These are phyloP conservation scores for Isoetes taiwanensis DNA, from an alignment of 75 land plant genomes.

Conservation along the genomic window DNA sequence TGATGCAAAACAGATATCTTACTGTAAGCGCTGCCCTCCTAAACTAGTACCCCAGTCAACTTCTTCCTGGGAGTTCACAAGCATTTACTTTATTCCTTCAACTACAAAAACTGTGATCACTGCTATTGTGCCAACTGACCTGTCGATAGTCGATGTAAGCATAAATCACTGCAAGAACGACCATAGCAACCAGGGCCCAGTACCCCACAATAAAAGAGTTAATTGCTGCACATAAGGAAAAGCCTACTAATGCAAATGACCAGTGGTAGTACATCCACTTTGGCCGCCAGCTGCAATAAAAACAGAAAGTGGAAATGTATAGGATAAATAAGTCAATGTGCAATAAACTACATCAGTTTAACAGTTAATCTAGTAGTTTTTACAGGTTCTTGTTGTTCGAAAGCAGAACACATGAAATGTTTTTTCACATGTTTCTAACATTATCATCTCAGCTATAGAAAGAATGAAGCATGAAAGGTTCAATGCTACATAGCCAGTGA, in stretches of 20 bases:
- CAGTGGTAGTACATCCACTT: constrained; percentile 25
- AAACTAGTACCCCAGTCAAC: constrained; percentile 29
- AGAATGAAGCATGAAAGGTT: constrained; percentile 23
- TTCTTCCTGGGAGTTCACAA: constrained; percentile 13
- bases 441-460: constrained; percentile 14
- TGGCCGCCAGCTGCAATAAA: constrained; percentile 20
- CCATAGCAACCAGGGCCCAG: constrained; percentile 21
- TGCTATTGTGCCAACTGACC: too few species aligned
- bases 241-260: constrained; percentile 16
- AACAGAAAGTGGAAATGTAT: too few species aligned
- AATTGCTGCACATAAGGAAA: constrained; percentile 13
- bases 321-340: too few species aligned
- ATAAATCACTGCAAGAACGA: constrained; percentile 13
- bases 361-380: background rate
- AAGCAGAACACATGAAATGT: too few species aligned
- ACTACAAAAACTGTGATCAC: too few species aligned
- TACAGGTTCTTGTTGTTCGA: too few species aligned
- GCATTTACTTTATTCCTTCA: background rate
- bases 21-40: constrained; percentile 19
- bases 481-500: constrained; percentile 23
- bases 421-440: too few species aligned
- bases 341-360: too few species aligned
- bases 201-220: constrained; percentile 21
- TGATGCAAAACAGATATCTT: too few species aligned
- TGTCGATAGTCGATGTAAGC: constrained; percentile 20